phyloP scores from a whole-genome alignment of 352 stramenopile genomes.

The Globisporangium uncinulatum region DNA sequence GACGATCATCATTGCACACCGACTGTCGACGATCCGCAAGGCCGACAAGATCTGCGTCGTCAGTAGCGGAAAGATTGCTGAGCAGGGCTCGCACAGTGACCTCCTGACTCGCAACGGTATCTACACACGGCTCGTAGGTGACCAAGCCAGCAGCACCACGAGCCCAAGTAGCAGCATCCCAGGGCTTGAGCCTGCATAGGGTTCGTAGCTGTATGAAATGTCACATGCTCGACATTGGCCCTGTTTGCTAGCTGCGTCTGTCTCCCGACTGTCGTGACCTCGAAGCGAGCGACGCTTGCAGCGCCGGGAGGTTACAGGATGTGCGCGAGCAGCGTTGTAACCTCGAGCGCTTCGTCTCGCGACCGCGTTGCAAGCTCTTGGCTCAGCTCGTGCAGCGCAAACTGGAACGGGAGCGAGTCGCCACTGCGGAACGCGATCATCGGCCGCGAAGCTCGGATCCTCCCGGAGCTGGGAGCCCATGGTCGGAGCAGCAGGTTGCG shows the following conservation, averaged over 20 bases:
- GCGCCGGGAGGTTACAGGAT: constrained; percentile 13
- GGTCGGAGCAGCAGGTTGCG: constrained; percentile 1
- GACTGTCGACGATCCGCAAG: constrained; percentile 17
- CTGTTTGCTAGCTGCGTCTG: no score
- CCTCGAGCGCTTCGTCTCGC: constrained; percentile 10
- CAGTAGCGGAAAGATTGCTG: constrained; percentile 5
- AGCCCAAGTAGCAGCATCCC: no score
- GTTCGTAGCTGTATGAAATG: no score
- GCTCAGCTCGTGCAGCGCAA: constrained; percentile 21
- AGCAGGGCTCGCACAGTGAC: constrained; percentile 14
- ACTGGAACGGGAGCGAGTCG: constrained; percentile 19
- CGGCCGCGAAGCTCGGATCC: constrained; percentile 44
- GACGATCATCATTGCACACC: constrained; percentile 39
- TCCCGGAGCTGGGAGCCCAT: constrained; percentile 26
- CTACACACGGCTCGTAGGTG: constrained; percentile 9
- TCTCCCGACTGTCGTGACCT: no score
- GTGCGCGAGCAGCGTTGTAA: constrained; percentile 12
- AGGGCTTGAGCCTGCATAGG: no score
- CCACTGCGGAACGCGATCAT: constrained; percentile 26
- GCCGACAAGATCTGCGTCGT: constrained; percentile 18
- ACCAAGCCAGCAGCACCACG: no score
- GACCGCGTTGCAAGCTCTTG: constrained; percentile 15
- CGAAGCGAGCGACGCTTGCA: no score
- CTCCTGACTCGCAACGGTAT: constrained; percentile 4
- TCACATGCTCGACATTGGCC: no score